Evolutionary conservation across 805 yeast species (phyloP).

Genomic region (Cephaloascus fragrans): DNA sequence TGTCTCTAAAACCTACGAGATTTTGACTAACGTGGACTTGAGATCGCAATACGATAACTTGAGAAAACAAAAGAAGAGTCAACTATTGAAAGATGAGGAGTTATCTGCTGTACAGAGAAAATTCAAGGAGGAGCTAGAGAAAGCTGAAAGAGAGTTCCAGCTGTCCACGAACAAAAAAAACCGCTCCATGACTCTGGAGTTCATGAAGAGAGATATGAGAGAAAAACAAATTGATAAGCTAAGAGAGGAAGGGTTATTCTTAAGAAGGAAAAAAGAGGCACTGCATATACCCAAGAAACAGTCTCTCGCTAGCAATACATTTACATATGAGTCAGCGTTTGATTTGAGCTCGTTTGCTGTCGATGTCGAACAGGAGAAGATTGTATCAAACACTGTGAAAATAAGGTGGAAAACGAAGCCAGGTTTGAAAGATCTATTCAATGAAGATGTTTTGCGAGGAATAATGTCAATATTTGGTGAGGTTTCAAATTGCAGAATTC

Average conservation of each 20-base stretch:
- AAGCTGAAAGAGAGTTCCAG: neutral
- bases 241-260: neutral
- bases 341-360: neutral
- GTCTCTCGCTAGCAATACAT: neutral
- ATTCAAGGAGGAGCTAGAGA: neutral
- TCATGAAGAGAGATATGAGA: neutral
- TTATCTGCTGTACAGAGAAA: neutral
- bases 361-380: too few species aligned
- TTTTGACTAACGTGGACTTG: neutral
- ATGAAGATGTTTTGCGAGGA: neutral
- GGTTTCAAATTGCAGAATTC: neutral
- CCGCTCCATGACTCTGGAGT: neutral
- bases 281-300: neutral
- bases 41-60: neutral
- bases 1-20: neutral
- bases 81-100: neutral
- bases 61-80: neutral
- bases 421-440: neutral
- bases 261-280: neutral
- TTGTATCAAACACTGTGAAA: neutral
- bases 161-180: too few species aligned
- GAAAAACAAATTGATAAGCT: neutral
- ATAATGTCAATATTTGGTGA: neutral
- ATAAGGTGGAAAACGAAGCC: neutral
- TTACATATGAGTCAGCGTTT: too few species aligned